These are phyloP conservation scores for Hypoxylon sp. DNA, from an alignment of 2,329 filamentous ascomycete species.

Conservation along the genomic window DNA sequence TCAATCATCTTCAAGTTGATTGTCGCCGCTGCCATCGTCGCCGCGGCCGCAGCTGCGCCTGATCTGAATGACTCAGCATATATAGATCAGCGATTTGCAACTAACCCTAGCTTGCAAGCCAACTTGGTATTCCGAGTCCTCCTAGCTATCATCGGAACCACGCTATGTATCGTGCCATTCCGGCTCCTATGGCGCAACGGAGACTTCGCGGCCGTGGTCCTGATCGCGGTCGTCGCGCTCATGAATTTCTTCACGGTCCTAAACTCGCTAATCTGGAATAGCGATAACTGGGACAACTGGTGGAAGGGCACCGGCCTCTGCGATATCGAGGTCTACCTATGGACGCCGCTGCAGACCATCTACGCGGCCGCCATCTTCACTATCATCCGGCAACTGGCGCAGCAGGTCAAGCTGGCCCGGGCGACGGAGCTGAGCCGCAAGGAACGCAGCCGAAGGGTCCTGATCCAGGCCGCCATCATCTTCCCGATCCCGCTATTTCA, in stretches of 20 bases:
- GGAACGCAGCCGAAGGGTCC: constrained; percentile 61
- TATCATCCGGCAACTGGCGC: constrained; percentile 68
- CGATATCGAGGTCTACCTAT: constrained; percentile 63
- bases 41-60: neutral
- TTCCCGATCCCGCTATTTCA: constrained; percentile 68
- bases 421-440: constrained; percentile 57
- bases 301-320: constrained; percentile 68
- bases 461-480: constrained; percentile 68
- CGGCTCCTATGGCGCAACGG: constrained; percentile 66
- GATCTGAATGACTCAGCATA: neutral
- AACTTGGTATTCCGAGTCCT: constrained; percentile 67
- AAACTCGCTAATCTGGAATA: constrained; percentile 68
- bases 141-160: constrained; percentile 61
- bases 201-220: constrained; percentile 67
- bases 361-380: constrained; percentile 68
- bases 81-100: neutral
- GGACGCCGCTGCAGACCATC: constrained; percentile 58
- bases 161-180: constrained; percentile 66
- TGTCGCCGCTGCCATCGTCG: neutral
- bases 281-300: constrained; percentile 66
- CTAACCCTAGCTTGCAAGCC: constrained; percentile 52
- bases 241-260: constrained; percentile 65
- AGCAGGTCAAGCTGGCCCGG: constrained; percentile 63
- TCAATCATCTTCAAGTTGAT: neutral
- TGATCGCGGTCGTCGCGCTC: constrained; percentile 63